A percentile compares a stretch with the other conserved stretches of the same genome.
Evolutionary conservation across 768 basidiomycete genomes (phyloP).

Genomic region (Plicaturopsis crispa): DNA sequence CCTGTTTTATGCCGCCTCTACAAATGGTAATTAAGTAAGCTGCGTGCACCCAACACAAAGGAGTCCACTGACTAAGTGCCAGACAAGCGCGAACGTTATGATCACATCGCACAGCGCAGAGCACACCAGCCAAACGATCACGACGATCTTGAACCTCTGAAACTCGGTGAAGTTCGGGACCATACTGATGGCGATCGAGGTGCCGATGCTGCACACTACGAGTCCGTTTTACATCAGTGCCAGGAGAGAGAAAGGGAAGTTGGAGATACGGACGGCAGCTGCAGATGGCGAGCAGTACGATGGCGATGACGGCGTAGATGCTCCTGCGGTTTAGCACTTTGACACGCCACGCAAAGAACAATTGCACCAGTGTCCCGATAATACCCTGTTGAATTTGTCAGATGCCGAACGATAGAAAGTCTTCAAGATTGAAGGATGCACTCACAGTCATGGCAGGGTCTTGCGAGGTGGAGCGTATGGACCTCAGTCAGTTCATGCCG

Average conservation of each 20-base stretch:
- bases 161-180: constrained; percentile 20
- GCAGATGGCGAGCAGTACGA: constrained; percentile 19
- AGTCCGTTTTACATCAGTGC: too few species aligned
- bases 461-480: too few species aligned
- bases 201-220: constrained; percentile 20
- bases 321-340: constrained; percentile 23
- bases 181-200: constrained; percentile 19
- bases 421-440: not conserved
- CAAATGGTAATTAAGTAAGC: constrained; percentile 8
- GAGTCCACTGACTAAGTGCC: constrained; percentile 27
- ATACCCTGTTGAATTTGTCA: constrained; percentile 2
- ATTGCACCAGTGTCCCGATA: constrained; percentile 31
- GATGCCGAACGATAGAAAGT: not conserved
- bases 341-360: constrained; percentile 35
- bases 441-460: constrained; percentile 17
- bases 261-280: constrained; percentile 22
- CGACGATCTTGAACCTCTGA: constrained; percentile 20
- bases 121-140: constrained; percentile 34
- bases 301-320: constrained; percentile 16
- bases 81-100: constrained; percentile 35
- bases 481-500: constrained; percentile 1
- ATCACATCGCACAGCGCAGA: constrained; percentile 38
- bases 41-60: constrained; percentile 2
- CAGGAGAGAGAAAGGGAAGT: constrained; percentile 11
- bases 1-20: constrained; percentile 27